Conservation (phyloP, 768 basidiomycete genomes). For the Collybia nuda region DNA sequence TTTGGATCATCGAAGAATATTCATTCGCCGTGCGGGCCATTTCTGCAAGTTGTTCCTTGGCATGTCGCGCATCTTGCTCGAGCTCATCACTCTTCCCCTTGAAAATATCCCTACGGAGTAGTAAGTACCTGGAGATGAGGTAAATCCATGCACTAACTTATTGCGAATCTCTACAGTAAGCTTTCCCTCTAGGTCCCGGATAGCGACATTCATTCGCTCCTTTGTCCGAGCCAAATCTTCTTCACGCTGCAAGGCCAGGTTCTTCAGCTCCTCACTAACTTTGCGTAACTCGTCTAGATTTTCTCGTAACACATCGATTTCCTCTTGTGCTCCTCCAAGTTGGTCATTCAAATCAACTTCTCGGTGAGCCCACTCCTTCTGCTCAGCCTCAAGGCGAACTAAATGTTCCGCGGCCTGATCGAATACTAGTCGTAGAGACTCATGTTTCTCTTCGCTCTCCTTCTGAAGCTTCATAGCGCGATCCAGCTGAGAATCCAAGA, state of each 20-base stretch:
- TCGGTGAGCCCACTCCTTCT: conserved; percentile 60
- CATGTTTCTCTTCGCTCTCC: conserved; percentile 77
- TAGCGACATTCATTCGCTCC: conserved; percentile 66
- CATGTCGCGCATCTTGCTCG: conserved; percentile 67
- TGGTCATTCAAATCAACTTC: conserved; percentile 66
- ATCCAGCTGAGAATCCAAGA: conserved; percentile 83
- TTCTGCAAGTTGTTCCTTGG: conserved; percentile 77
- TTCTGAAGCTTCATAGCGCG: conserved; percentile 76
- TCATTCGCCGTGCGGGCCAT: conserved; percentile 76
- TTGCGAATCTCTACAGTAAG: conserved; percentile 62
- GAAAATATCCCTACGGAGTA: conserved; percentile 53
- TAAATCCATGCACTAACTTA: conserved; percentile 43
- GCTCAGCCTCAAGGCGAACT: conserved; percentile 75
- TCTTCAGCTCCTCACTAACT: conserved; percentile 67
- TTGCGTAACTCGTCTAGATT: conserved; percentile 66
- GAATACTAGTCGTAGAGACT: conserved; percentile 68
- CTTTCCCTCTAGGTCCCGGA: conserved; percentile 72
- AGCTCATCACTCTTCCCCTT: conserved; percentile 59
- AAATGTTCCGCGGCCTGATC: conserved; percentile 87
- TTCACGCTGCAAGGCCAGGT: conserved; percentile 69
- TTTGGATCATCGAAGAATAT: conserved; percentile 71
- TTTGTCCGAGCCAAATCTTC: conserved; percentile 75
- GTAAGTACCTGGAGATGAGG: background rate
- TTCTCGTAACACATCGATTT: conserved; percentile 54
- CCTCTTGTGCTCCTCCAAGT: conserved; percentile 54